A percentile compares a stretch with the other conserved stretches of the same genome.
phyloP scores from a whole-genome alignment of 257 asterid genomes.

The Gentiana macrophylla region DNA sequence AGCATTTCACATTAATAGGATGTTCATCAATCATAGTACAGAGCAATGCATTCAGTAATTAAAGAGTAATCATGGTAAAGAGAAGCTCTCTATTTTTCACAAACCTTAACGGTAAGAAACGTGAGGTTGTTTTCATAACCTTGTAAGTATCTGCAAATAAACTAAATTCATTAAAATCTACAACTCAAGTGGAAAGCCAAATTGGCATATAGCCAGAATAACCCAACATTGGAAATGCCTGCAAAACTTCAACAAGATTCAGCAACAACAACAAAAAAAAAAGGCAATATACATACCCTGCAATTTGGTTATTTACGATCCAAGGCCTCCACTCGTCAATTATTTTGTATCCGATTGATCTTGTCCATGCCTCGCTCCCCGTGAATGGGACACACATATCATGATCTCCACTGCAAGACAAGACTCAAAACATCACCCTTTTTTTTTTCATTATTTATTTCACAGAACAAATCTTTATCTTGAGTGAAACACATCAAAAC shows the following conservation, averaged over 20 bases:
- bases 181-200: slow-evolving; percentile 3
- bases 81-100: background rate
- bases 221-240: slow-evolving; percentile 1
- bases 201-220: background rate
- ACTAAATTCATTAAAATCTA: background rate
- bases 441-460: too few relatives aligned
- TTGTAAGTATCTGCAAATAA: slow-evolving; percentile 46
- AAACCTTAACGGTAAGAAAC: slow-evolving; percentile 78
- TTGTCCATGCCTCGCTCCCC: slow-evolving; percentile 89
- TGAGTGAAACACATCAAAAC: too few relatives aligned
- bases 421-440: too few relatives aligned
- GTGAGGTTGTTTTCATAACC: slow-evolving; percentile 74
- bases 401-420: slow-evolving; percentile 73
- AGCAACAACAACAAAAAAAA: background rate
- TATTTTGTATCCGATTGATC: slow-evolving; percentile 66
- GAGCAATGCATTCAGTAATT: too few relatives aligned
- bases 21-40: too few relatives aligned
- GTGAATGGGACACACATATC: slow-evolving; percentile 95
- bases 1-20: too few relatives aligned
- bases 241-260: background rate
- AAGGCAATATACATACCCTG: slow-evolving; percentile 44
- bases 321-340: slow-evolving; percentile 86
- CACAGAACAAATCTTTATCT: too few relatives aligned
- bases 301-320: slow-evolving; percentile 57
- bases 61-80: background rate